Conservation (phyloP, 2,329 filamentous ascomycete genomes). For the Eutypella sp. region DNA sequence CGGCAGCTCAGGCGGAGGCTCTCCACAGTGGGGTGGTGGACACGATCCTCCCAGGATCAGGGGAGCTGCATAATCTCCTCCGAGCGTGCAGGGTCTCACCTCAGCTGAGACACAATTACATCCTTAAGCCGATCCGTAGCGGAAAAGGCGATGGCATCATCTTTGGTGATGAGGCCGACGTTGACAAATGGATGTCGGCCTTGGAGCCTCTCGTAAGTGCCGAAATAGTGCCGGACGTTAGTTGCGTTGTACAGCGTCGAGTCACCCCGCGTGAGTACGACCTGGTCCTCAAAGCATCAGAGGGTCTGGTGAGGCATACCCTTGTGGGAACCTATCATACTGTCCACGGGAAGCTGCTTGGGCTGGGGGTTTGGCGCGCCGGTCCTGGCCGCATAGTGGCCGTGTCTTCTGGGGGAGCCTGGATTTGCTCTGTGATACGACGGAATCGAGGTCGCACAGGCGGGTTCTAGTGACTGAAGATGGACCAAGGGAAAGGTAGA, state of each 20-base stretch:
- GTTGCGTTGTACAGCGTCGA: conserved; percentile 26
- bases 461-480: too few relatives aligned
- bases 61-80: conserved; percentile 18
- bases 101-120: conserved; percentile 20
- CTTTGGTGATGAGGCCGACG: conserved; percentile 31
- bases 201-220: conserved; percentile 14
- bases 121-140: conserved; percentile 34
- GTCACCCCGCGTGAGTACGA: conserved; percentile 28
- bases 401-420: conserved; percentile 27
- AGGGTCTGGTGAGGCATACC: conserved; percentile 19
- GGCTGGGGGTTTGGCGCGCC: conserved; percentile 28
- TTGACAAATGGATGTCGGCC: conserved; percentile 22
- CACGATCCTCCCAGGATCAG: conserved; percentile 28
- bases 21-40: conserved; percentile 27
- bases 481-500: too few relatives aligned
- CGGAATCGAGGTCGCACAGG: too few relatives aligned
- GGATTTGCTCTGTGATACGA: conserved; percentile 31
- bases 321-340: conserved; percentile 31
- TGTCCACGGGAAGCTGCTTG: conserved; percentile 11
- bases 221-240: conserved; percentile 2
- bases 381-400: conserved; percentile 27
- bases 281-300: conserved; percentile 23
- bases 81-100: conserved; percentile 7
- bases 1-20: conserved; percentile 17
- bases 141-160: conserved; percentile 36